A percentile compares a stretch with the other conserved stretches of the same genome.
Conservation (phyloP, 805 yeast species). For the Clavispora asparagi region DNA sequence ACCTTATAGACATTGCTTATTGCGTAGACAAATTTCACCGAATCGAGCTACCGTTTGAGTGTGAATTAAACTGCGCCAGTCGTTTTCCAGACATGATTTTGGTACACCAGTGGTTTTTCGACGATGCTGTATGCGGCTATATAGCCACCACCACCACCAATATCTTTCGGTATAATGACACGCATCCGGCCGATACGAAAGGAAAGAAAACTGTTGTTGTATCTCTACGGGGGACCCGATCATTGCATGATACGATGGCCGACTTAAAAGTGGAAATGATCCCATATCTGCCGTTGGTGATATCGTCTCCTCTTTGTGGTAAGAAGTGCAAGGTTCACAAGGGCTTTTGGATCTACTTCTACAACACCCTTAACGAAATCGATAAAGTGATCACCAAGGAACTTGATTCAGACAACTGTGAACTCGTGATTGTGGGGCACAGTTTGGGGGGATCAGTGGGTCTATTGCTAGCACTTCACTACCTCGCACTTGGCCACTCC, state of each 20-base stretch:
- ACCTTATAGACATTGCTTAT: constrained; percentile 39
- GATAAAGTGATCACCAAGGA: constrained; percentile 20
- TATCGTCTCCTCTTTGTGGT: constrained; percentile 23
- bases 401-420: constrained; percentile 13
- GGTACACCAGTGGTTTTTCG: constrained; percentile 37
- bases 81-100: constrained; percentile 33
- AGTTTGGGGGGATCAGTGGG: constrained; percentile 41
- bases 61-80: constrained; percentile 31
- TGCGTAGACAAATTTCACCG: constrained; percentile 29
- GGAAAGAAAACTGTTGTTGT: constrained; percentile 27
- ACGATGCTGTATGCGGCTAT: constrained; percentile 32
- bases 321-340: constrained; percentile 33
- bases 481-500: constrained; percentile 29
- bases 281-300: constrained; percentile 19
- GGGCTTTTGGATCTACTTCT: constrained; percentile 27
- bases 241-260: constrained; percentile 33
- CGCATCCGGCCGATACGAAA: neutral
- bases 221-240: constrained; percentile 40
- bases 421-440: constrained; percentile 20
- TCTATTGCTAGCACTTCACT: constrained; percentile 31
- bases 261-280: constrained; percentile 36
- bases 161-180: constrained; percentile 18
- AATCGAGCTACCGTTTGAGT: constrained; percentile 34
- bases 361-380: constrained; percentile 22
- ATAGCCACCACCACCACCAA: constrained; percentile 28